These are phyloP conservation scores for Nemania sp. DNA, from an alignment of 2,329 filamentous ascomycete species.

Conservation along the genomic window DNA sequence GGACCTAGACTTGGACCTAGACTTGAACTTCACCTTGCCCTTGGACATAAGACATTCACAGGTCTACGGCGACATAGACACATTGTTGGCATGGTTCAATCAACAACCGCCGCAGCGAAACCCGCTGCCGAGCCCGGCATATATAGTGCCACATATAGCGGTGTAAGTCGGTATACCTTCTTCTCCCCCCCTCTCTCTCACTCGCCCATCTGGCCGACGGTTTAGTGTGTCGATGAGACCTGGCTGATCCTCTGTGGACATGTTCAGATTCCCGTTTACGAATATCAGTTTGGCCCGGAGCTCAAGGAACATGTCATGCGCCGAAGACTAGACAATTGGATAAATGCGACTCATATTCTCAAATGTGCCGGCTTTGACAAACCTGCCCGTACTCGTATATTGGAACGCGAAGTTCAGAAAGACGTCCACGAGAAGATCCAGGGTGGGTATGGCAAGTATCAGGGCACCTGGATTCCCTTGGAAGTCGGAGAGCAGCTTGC, in stretches of 20 bases:
- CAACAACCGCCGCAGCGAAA: constrained; percentile 41
- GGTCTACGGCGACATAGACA: neutral
- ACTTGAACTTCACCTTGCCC: no score
- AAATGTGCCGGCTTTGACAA: constrained; percentile 98
- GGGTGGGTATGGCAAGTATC: constrained; percentile 97
- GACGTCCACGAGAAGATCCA: constrained; percentile 97
- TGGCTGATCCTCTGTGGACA: constrained; percentile 5
- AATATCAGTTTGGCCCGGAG: constrained; percentile 83
- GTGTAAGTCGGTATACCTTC: constrained; percentile 53
- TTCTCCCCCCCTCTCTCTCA: neutral
- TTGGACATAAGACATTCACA: no score
- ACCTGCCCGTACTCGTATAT: constrained; percentile 88
- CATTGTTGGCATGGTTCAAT: constrained; percentile 23
- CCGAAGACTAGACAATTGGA: constrained; percentile 90
- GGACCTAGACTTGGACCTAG: no score
- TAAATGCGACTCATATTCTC: constrained; percentile 98
- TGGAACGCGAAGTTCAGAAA: constrained; percentile 96
- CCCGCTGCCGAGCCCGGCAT: constrained; percentile 52
- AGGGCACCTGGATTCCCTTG: constrained; percentile 97
- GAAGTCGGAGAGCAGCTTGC: constrained; percentile 80
- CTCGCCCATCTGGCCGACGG: neutral
- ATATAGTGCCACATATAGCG: constrained; percentile 72
- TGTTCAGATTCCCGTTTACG: constrained; percentile 86
- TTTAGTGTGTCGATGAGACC: neutral
- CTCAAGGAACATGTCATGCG: constrained; percentile 91